Base-by-base conservation (phyloP, 208 protist species). In the Leishmania major region DNA sequence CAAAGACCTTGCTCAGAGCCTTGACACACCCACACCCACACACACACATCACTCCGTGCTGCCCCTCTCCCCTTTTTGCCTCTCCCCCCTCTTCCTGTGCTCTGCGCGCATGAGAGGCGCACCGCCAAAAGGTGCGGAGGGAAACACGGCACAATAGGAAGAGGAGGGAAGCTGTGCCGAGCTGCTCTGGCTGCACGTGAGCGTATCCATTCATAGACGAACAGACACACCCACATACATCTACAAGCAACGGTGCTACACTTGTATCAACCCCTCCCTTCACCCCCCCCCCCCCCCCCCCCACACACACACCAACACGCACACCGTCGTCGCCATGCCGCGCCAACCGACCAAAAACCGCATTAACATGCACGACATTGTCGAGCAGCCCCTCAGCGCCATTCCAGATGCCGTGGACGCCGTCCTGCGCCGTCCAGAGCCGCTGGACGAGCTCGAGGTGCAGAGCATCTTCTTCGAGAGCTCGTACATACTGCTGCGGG, bases 351-450 rank as follows among this genome's bases (percentile, higher is more conserved):
- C 85, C 17, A 96, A 93, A 78, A 97, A 97, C 75, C 89, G 89
- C 84, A 95, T 98, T 70, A 96, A 96, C 80, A 96, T 98, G 93
- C 95, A 96, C 83, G 95, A 98, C 80, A 96, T 98, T 75, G 85
- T 98, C 31, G 89, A 87, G 69, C 90, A 96, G 83, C 92, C 95
- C 11, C 88, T 97, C 60, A 90, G 81, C 13, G 91, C 92, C 53
- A 86, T 97, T 17, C 83, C 88, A 8, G 93, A 91, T 49, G 93
- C 93, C 35, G 91, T 98, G 51, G 91, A 96, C 67, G 92, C 95
- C n/a, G 87, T 95, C 62, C 82, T 98, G 74, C 88, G 89, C 49
- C 93, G 93, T 60, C 93, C 92, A 19, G 93, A 96, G 84, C 80
- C 84, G 45, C 87, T 98, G 25, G 93, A 96, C 77, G 92, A 94